A percentile compares a stretch with the other conserved stretches of the same genome.
Conservation (phyloP, 805 yeast genomes). For the Candida cerambycidarum region DNA sequence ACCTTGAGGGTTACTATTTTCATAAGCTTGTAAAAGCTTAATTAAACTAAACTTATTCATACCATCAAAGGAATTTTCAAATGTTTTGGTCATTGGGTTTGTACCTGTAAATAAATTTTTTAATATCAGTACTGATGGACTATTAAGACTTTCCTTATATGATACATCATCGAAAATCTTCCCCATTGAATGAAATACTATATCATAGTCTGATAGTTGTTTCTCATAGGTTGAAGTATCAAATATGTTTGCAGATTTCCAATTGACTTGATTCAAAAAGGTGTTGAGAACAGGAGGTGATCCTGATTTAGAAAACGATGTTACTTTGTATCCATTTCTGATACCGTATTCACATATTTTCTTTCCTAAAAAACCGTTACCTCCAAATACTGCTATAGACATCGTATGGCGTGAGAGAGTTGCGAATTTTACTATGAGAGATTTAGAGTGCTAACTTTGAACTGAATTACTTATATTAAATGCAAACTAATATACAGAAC, state of each 20-base stretch:
- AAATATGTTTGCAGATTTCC: conserved; percentile 71
- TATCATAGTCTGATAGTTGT: conserved; percentile 48
- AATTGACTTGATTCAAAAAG: conserved; percentile 61
- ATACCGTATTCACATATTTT: conserved; percentile 69
- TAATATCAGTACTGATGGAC: conserved; percentile 17
- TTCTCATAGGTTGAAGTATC: conserved; percentile 56
- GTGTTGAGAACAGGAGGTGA: conserved; percentile 39
- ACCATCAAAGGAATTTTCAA: conserved; percentile 52
- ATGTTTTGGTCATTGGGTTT: conserved; percentile 60
- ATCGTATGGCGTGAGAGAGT: conserved; percentile 12
- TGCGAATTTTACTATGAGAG: background rate
- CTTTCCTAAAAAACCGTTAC: conserved; percentile 77
- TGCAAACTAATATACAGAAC: background rate
- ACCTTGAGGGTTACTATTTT: conserved; percentile 8
- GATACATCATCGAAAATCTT: conserved; percentile 64
- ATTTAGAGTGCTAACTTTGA: background rate
- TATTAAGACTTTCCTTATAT: conserved; percentile 58
- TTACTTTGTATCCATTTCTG: conserved; percentile 60
- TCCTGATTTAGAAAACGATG: conserved; percentile 70
- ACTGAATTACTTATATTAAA: background rate
- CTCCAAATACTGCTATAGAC: conserved; percentile 73
- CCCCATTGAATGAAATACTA: conserved; percentile 85
- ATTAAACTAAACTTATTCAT: conserved; percentile 72
- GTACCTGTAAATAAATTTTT: conserved; percentile 42
- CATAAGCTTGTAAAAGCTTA: conserved; percentile 43